Evolutionary conservation across 2,329 filamentous ascomycete genomes (phyloP), one percentile per base, ranked within the genome.

Genomic region (Aureobasidium sp.): DNA sequence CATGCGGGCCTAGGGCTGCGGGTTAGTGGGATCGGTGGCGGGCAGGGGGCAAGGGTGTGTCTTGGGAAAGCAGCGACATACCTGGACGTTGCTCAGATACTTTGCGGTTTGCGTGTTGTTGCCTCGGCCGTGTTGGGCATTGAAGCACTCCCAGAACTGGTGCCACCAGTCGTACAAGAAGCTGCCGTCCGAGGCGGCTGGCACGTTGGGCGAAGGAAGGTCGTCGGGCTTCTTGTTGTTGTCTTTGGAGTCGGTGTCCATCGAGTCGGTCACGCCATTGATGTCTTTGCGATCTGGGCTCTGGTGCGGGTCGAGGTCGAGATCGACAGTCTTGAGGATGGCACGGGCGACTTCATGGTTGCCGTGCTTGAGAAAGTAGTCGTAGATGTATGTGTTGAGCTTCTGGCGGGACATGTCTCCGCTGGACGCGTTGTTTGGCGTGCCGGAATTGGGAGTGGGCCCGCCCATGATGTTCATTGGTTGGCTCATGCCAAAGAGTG

Each of bases 151-250:
- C 91, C 91, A 97, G 75, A 99, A 99, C 58, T 97, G 83, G 71
- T 87, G 90, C 79, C 95, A 99, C 94, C 94, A 99, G 71, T 97
- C 94, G 68, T 91, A 88, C n/a, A 99, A 80, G 71, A 99, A 97
- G 29, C 90, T 90, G 65, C 84, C 89, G 69, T 88, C 88, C 61
- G 80, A 80, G 53, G 83, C 82, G 72, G 80, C 82, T 14, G 87
- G 85, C 6, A 91, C 79, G 65, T 85, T 86, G 14, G 91, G 87
- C 7, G 84, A 81, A 5, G 93, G 93, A 42, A 97, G 82, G 70
- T 96, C 91, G 62, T 87, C 84, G 0, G 90, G 89, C 47, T 88
- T 82, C 73, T 93, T 92, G 67, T 90, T 87, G 42, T 45, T 48
- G 65, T 88, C 88, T 77, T 94, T 94, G 65, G 79, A 82, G 71